Percentiles rank a stretch among this genome's conserved stretches.
Evolutionary conservation across 2,329 filamentous ascomycete species (phyloP).

Genomic region (Trichoderma citrinoviride): DNA sequence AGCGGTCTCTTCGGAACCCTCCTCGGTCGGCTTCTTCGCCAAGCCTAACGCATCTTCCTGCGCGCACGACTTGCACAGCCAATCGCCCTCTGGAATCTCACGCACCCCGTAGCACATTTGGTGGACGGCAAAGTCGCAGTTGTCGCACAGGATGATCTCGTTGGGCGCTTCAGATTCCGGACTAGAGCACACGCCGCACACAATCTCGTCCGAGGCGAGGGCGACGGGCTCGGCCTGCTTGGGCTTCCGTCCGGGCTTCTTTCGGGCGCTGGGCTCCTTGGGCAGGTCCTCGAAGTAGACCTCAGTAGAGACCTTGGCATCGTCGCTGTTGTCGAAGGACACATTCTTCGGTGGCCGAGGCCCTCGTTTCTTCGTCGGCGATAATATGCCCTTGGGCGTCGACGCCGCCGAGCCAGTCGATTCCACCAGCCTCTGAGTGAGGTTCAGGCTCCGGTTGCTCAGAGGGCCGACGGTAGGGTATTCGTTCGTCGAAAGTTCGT

Average conservation of each 20-base stretch:
- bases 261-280: constrained; percentile 35
- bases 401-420: constrained; percentile 22
- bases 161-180: constrained; percentile 58
- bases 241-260: constrained; percentile 28
- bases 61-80: constrained; percentile 59
- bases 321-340: constrained; percentile 44
- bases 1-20: constrained; percentile 21
- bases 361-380: constrained; percentile 49
- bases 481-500: constrained; percentile 17
- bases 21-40: constrained; percentile 30
- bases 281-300: constrained; percentile 54
- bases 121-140: constrained; percentile 61
- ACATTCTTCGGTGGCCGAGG: constrained; percentile 51
- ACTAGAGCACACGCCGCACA: constrained; percentile 56
- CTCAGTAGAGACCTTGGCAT: constrained; percentile 35
- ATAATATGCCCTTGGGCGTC: constrained; percentile 55
- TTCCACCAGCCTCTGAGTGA: constrained; percentile 18
- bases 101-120: constrained; percentile 59
- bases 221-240: constrained; percentile 24
- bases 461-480: constrained; percentile 11
- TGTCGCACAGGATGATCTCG: constrained; percentile 63
- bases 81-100: constrained; percentile 60
- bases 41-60: constrained; percentile 44
- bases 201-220: constrained; percentile 42
- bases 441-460: constrained; percentile 10